These are phyloP conservation scores for Neonectria magnoliae DNA, from an alignment of 2,329 filamentous ascomycete species.

Conservation along the genomic window DNA sequence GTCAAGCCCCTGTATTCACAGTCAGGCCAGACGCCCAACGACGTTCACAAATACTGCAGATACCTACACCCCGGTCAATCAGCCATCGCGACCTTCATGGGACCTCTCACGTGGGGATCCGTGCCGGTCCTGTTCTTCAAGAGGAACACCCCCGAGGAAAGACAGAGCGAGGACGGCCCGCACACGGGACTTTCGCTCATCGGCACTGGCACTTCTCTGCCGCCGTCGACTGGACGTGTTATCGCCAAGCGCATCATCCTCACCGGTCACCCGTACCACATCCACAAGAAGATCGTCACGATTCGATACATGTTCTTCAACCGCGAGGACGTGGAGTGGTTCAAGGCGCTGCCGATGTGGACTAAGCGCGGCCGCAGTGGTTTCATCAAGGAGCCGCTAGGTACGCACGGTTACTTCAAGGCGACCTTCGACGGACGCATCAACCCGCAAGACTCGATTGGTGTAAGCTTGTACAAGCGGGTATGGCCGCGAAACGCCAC, in stretches of 20 bases:
- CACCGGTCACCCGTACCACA: slow-evolving; percentile 97
- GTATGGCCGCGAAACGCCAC: slow-evolving; percentile 80
- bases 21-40: slow-evolving; percentile 89
- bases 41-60: slow-evolving; percentile 96
- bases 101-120: slow-evolving; percentile 90
- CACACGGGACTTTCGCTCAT: slow-evolving; percentile 74
- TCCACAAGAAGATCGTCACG: slow-evolving; percentile 97
- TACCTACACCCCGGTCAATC: slow-evolving; percentile 92
- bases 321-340: slow-evolving; percentile 93
- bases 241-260: slow-evolving; percentile 94
- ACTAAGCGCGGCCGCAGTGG: slow-evolving; percentile 88
- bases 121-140: slow-evolving; percentile 93
- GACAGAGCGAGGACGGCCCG: slow-evolving; percentile 54
- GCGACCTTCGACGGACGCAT: slow-evolving; percentile 96
- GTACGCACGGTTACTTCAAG: slow-evolving; percentile 99
- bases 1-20: slow-evolving; percentile 93
- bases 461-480: slow-evolving; percentile 87
- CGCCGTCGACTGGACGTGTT: slow-evolving; percentile 79
- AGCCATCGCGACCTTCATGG: slow-evolving; percentile 88
- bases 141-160: slow-evolving; percentile 57
- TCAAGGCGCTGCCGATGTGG: slow-evolving; percentile 96
- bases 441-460: slow-evolving; percentile 94
- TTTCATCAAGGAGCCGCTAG: slow-evolving; percentile 92
- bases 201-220: slow-evolving; percentile 86
- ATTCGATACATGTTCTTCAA: slow-evolving; percentile 99